These are phyloP conservation scores for Actinomucor elegans DNA, from an alignment of 371 early-diverging fungal species.

Conservation along the genomic window DNA sequence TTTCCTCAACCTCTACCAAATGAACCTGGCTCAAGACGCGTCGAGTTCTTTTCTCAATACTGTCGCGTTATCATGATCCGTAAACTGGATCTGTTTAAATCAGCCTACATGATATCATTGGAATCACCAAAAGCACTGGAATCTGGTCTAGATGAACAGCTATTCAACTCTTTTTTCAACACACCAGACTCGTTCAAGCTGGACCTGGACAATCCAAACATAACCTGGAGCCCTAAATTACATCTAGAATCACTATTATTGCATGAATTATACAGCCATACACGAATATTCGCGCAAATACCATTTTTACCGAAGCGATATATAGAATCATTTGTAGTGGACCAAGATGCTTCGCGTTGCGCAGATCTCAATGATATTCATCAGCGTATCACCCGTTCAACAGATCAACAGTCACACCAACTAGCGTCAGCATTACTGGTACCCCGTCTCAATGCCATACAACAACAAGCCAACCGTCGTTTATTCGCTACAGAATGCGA, in stretches of 20 bases:
- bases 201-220: conserved; percentile 13
- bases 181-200: conserved; percentile 32
- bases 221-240: conserved; percentile 10
- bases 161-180: conserved; percentile 30
- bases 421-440: background rate
- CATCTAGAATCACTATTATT: conserved; percentile 34
- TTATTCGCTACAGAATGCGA: conserved; percentile 5
- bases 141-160: conserved; percentile 22
- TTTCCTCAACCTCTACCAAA: conserved; percentile 36
- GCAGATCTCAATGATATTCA: conserved; percentile 29
- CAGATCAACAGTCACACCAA: background rate
- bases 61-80: conserved; percentile 40
- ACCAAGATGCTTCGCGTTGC: conserved; percentile 20
- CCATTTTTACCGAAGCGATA: conserved; percentile 39
- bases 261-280: conserved; percentile 33
- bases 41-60: conserved; percentile 34
- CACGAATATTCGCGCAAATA: conserved; percentile 28
- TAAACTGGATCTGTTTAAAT: conserved; percentile 39
- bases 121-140: conserved; percentile 27
- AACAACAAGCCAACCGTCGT: background rate
- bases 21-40: conserved; percentile 14
- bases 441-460: background rate
- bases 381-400: conserved; percentile 10
- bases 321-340: conserved; percentile 13
- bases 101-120: conserved; percentile 28